Conservation (phyloP, 2,329 filamentous ascomycete genomes). For the Xylaria sp. region DNA sequence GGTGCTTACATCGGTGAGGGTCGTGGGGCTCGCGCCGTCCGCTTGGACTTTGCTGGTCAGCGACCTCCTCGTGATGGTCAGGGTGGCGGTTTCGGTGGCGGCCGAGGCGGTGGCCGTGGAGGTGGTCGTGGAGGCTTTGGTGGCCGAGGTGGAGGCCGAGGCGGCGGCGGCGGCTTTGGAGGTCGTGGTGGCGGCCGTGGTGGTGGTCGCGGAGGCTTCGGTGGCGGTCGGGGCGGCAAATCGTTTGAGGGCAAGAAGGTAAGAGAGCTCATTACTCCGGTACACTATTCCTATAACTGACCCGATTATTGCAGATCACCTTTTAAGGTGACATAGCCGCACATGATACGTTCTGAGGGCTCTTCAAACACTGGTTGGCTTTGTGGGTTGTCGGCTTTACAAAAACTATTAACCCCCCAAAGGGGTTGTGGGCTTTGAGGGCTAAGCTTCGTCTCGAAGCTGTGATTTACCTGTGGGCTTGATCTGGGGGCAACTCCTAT, state of each 20-base stretch:
- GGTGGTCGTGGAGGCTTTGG: constrained; percentile 62
- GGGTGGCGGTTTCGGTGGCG: constrained; percentile 59
- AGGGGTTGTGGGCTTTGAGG: constrained; percentile 65
- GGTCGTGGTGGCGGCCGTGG: constrained; percentile 63
- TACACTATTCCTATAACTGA: constrained; percentile 15
- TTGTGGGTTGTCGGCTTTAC: constrained; percentile 68
- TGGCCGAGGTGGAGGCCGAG: constrained; percentile 50
- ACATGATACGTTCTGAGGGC: constrained; percentile 58
- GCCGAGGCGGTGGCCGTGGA: constrained; percentile 58
- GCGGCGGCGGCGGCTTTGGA: constrained; percentile 61
- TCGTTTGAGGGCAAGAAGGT: constrained; percentile 82
- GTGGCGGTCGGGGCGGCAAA: constrained; percentile 60
- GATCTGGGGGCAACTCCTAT: constrained; percentile 51
- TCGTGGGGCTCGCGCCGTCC: constrained; percentile 77
- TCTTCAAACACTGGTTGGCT: constrained; percentile 61
- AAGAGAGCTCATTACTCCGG: constrained; percentile 10
- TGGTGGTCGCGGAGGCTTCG: constrained; percentile 54
- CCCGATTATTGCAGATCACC: constrained; percentile 56
- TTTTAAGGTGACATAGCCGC: constrained; percentile 56
- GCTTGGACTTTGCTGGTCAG: constrained; percentile 83
- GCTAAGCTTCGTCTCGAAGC: constrained; percentile 58
- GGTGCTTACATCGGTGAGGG: constrained; percentile 72
- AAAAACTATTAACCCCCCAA: constrained; percentile 55
- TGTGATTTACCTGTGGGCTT: constrained; percentile 68
- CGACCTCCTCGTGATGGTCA: constrained; percentile 64